Conservation (phyloP, 139 green algal species). For the Chlamydomonas sp. region DNA sequence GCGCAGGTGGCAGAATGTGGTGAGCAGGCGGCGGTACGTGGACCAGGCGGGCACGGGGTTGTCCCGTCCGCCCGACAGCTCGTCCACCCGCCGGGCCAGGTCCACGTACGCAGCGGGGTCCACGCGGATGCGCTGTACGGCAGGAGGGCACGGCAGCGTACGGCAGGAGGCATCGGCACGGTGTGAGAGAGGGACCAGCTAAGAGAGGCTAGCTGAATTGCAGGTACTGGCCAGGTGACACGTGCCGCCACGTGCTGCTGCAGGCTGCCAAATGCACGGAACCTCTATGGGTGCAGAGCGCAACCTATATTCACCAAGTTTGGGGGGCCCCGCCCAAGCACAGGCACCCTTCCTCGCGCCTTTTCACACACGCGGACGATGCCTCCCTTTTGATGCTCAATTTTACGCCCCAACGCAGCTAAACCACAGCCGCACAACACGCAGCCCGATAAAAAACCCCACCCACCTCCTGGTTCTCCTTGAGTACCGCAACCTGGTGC, state of each 20-base stretch:
- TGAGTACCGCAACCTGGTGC: conserved; percentile 38
- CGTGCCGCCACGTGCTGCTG: no score
- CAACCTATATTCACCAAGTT: no score
- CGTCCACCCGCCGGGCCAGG: conserved; percentile 34
- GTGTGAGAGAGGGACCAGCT: neutral
- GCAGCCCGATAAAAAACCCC: neutral
- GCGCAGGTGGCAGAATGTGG: neutral
- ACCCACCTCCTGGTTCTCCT: conserved; percentile 14
- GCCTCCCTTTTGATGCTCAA: no score
- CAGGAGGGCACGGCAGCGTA: neutral
- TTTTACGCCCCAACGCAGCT: neutral
- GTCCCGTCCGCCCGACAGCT: conserved; percentile 28
- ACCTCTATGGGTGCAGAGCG: no score
- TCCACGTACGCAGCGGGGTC: conserved; percentile 23
- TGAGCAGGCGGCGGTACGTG: conserved; percentile 36
- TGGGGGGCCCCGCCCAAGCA: no score
- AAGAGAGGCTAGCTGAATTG: no score
- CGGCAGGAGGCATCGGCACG: neutral
- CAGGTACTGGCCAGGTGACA: no score
- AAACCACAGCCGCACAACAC: neutral
- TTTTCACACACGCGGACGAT: no score
- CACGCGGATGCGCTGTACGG: conserved; percentile 1
- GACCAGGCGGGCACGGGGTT: conserved; percentile 13
- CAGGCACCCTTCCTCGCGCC: no score
- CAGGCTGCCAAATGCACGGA: no score